Percentiles rank a stretch among this genome's conserved stretches.
Conservation (phyloP, 371 early-diverging fungal genomes). For the Lichtheimia ornata region DNA sequence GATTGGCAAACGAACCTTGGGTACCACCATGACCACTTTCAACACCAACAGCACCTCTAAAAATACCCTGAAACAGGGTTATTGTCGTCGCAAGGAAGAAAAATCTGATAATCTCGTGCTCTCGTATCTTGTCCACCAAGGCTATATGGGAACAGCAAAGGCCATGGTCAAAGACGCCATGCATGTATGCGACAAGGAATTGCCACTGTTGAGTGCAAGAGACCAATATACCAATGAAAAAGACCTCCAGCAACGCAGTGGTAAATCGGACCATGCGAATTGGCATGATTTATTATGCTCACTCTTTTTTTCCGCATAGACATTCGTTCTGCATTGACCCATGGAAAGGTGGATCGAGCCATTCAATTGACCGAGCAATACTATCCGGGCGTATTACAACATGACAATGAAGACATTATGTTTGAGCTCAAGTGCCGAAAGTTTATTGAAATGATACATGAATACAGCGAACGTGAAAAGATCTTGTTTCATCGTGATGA, state of each 20-base stretch:
- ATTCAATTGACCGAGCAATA: conserved; percentile 56
- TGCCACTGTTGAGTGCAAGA: conserved; percentile 24
- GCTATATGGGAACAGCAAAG: conserved; percentile 71
- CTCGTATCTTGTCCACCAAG: conserved; percentile 78
- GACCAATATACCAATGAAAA: conserved; percentile 20
- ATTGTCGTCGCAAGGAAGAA: background rate
- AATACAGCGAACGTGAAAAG: conserved; percentile 13
- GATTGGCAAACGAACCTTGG: background rate
- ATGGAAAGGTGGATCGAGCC: conserved; percentile 75
- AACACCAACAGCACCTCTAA: too few relatives aligned
- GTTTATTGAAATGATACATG: conserved; percentile 80
- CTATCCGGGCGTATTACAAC: conserved; percentile 65
- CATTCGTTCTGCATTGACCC: conserved; percentile 63
- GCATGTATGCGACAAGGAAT: conserved; percentile 21
- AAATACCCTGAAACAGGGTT: too few relatives aligned
- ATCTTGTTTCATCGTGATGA: background rate
- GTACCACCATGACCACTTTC: background rate
- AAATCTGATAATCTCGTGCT: conserved; percentile 64
- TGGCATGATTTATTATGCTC: background rate
- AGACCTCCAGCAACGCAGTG: conserved; percentile 31
- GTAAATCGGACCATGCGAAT: conserved; percentile 13
- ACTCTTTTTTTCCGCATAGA: conserved; percentile 30
- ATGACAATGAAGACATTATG: conserved; percentile 38
- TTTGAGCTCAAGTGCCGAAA: conserved; percentile 81
- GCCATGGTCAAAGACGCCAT: conserved; percentile 49